A percentile compares a stretch with the other conserved stretches of the same genome.
phyloP scores from a whole-genome alignment of 164 flowering plant species.

The Magnolia sinica region DNA sequence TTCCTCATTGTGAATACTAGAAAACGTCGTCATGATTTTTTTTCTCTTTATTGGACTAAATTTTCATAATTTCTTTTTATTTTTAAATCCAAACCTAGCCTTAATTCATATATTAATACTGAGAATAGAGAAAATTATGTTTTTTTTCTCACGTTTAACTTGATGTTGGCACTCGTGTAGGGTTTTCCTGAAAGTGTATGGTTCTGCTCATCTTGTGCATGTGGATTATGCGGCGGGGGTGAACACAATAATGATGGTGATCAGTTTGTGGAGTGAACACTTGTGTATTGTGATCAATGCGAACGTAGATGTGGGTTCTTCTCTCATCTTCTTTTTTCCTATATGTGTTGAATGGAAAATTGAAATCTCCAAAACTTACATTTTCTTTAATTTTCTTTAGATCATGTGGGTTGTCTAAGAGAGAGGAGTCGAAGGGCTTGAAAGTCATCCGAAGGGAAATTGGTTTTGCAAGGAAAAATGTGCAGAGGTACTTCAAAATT shows the following conservation, averaged over 20 bases:
- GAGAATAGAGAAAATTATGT: background rate
- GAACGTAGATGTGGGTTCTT: slow-evolving; percentile 58
- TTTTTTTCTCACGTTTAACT: background rate
- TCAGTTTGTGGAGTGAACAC: slow-evolving; percentile 18
- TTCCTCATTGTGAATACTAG: too few species aligned
- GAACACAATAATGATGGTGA: slow-evolving; percentile 20
- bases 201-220: slow-evolving; percentile 87
- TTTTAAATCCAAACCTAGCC: too few species aligned
- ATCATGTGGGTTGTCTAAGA: slow-evolving; percentile 62
- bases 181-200: slow-evolving; percentile 76
- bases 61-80: too few species aligned
- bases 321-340: background rate
- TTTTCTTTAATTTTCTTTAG: slow-evolving; percentile 42
- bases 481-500: slow-evolving; percentile 42
- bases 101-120: too few species aligned
- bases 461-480: slow-evolving; percentile 78
- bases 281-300: slow-evolving; percentile 68
- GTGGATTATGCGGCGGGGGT: slow-evolving; percentile 54
- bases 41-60: too few species aligned
- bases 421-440: slow-evolving; percentile 18
- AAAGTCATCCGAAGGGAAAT: slow-evolving; percentile 24
- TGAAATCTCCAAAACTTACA: background rate
- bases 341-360: background rate
- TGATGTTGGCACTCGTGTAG: slow-evolving; percentile 30
- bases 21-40: too few species aligned